These are phyloP conservation scores for Beta vulgaris DNA, from an alignment of 148 eudicot species.

Conservation along the genomic window DNA sequence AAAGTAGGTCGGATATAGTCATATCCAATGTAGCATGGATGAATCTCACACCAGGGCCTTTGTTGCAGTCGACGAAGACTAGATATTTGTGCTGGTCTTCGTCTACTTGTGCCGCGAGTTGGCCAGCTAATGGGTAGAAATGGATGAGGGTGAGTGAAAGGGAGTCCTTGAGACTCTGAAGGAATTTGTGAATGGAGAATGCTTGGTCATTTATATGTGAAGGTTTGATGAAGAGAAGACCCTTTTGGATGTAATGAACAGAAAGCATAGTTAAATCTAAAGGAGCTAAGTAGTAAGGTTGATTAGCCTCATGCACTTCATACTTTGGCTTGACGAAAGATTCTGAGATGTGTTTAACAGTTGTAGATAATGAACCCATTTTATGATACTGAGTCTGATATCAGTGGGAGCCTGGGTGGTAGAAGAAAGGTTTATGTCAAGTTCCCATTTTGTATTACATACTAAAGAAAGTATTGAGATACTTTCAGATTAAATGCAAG, in stretches of 20 bases:
- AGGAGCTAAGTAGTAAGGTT: conserved; percentile 22
- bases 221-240: conserved; percentile 23
- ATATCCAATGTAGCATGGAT: conserved; percentile 20
- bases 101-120: background rate
- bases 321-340: conserved; percentile 26
- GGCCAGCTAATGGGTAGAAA: conserved; percentile 34
- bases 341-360: conserved; percentile 11
- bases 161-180: conserved; percentile 19
- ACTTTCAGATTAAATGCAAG: too few relatives aligned
- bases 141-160: conserved; percentile 26
- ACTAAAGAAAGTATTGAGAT: too few relatives aligned
- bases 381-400: too few relatives aligned
- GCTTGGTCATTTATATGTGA: background rate
- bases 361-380: background rate
- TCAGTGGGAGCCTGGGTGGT: too few relatives aligned
- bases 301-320: conserved; percentile 13
- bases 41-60: conserved; percentile 26
- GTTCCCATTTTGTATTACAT: too few relatives aligned
- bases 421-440: too few relatives aligned
- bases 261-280: conserved; percentile 16
- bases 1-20: conserved; percentile 29
- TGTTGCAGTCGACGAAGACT: conserved; percentile 24
- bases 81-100: background rate
- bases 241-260: conserved; percentile 21
- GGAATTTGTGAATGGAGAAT: background rate